Evolutionary conservation across 805 yeast species (phyloP).

Genomic region (Myxozyma neglecta): DNA sequence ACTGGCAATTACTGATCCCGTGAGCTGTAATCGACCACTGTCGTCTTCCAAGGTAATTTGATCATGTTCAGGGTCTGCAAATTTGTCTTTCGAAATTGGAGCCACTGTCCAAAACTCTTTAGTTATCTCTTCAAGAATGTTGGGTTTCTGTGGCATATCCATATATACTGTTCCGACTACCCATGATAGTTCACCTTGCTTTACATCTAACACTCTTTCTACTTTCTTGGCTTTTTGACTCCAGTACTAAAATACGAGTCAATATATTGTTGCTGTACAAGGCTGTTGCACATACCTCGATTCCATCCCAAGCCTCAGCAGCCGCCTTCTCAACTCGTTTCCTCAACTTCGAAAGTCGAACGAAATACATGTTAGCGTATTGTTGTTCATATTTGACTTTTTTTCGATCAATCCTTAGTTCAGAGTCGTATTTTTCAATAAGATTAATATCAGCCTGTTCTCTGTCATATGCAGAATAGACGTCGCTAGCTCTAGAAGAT

Average conservation of each 20-base stretch:
- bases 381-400: slow-evolving; percentile 53
- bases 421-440: slow-evolving; percentile 14
- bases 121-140: slow-evolving; percentile 78
- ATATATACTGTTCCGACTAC: slow-evolving; percentile 82
- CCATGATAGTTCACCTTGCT: slow-evolving; percentile 67
- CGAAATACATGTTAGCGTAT: slow-evolving; percentile 57
- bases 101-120: slow-evolving; percentile 46
- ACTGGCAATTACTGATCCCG: slow-evolving; percentile 46
- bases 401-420: slow-evolving; percentile 3
- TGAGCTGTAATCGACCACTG: slow-evolving; percentile 77
- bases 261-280: not conserved
- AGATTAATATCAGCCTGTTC: not conserved
- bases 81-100: slow-evolving; percentile 46
- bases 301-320: slow-evolving; percentile 57
- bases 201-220: slow-evolving; percentile 61
- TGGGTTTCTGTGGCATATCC: slow-evolving; percentile 82
- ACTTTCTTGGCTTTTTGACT: slow-evolving; percentile 46
- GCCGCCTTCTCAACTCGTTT: slow-evolving; percentile 51
- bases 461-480: slow-evolving; percentile 4
- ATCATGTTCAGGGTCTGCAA: slow-evolving; percentile 56
- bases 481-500: slow-evolving; percentile 1
- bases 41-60: slow-evolving; percentile 84
- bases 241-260: slow-evolving; percentile 42
- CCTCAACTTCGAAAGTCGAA: slow-evolving; percentile 52
- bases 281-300: slow-evolving; percentile 38